These are phyloP conservation scores for Yarrowia phangngaensis DNA, from an alignment of 805 yeast genomes.

Conservation along the genomic window DNA sequence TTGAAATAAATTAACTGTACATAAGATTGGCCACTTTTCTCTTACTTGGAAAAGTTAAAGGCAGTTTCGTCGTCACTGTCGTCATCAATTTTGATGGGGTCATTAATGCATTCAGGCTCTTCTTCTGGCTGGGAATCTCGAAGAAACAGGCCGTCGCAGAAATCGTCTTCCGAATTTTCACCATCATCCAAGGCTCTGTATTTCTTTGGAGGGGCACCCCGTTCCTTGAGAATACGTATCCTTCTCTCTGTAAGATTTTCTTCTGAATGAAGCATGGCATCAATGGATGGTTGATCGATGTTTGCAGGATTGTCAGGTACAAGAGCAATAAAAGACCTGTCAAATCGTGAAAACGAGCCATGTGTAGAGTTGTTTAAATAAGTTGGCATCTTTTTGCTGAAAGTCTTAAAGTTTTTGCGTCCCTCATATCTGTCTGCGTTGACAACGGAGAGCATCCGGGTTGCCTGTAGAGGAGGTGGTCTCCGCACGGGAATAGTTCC, in stretches of 20 bases:
- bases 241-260: constrained; percentile 17
- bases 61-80: constrained; percentile 22
- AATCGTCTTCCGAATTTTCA: not conserved
- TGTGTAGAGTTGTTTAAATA: not conserved
- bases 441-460: constrained; percentile 10
- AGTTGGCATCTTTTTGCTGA: constrained; percentile 3
- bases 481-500: constrained; percentile 1
- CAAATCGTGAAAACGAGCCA: constrained; percentile 6
- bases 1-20: constrained; percentile 4
- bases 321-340: constrained; percentile 1
- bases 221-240: constrained; percentile 2
- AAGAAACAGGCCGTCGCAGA: not conserved
- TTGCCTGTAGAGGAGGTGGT: constrained; percentile 21
- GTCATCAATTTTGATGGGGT: constrained; percentile 8
- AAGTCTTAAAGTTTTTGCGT: constrained; percentile 20
- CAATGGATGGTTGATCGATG: constrained; percentile 1
- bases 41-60: constrained; percentile 10
- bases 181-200: constrained; percentile 1
- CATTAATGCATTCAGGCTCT: not conserved
- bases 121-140: constrained; percentile 6
- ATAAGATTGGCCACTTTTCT: too few species aligned
- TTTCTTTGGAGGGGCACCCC: constrained; percentile 6
- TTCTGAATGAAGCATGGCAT: not conserved
- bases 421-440: constrained; percentile 7
- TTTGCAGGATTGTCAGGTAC: not conserved